Evolutionary conservation across 768 basidiomycete genomes (phyloP).

Genomic region (Xerocomus spinulosus): DNA sequence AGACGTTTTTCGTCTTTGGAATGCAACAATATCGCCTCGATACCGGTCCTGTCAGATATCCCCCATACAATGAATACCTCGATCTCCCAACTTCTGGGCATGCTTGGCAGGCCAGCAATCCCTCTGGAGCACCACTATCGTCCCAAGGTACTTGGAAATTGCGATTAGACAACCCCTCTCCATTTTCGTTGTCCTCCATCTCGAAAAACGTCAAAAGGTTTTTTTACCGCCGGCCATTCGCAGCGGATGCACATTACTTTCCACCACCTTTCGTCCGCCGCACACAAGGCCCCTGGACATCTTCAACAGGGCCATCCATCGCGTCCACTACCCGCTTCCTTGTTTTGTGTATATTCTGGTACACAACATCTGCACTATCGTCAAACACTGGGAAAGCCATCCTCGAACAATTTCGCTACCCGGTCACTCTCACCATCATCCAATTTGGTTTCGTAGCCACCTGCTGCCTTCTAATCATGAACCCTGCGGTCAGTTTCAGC

Average conservation of each 20-base stretch:
- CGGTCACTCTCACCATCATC: slow-evolving; percentile 94
- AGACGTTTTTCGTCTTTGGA: slow-evolving; percentile 7
- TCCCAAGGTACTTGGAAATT: slow-evolving; percentile 7
- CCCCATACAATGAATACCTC: slow-evolving; percentile 14
- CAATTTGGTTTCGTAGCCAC: slow-evolving; percentile 93
- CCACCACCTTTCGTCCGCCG: slow-evolving; percentile 26
- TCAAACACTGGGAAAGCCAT: slow-evolving; percentile 97
- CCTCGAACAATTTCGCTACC: slow-evolving; percentile 87
- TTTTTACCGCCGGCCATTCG: slow-evolving; percentile 15
- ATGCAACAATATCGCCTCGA: slow-evolving; percentile 20
- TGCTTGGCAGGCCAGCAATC: slow-evolving; percentile 24
- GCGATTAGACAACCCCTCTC: slow-evolving; percentile 3
- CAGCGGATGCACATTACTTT: slow-evolving; percentile 11
- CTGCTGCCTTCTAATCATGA: slow-evolving; percentile 84
- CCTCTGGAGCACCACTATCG: slow-evolving; percentile 9
- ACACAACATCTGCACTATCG: slow-evolving; percentile 85
- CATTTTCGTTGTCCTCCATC: slow-evolving; percentile 10
- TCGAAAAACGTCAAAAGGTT: slow-evolving; percentile 14
- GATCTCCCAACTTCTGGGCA: slow-evolving; percentile 6
- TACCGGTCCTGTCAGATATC: slow-evolving; percentile 13
- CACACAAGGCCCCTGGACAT: slow-evolving; percentile 15
- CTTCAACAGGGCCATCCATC: slow-evolving; percentile 14
- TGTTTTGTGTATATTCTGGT: slow-evolving; percentile 86
- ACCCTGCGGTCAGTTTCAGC: slow-evolving; percentile 62
- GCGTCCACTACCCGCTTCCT: slow-evolving; percentile 53